Conservation (phyloP, 2,329 filamentous ascomycete species). For the Cercospora nicotianae region DNA sequence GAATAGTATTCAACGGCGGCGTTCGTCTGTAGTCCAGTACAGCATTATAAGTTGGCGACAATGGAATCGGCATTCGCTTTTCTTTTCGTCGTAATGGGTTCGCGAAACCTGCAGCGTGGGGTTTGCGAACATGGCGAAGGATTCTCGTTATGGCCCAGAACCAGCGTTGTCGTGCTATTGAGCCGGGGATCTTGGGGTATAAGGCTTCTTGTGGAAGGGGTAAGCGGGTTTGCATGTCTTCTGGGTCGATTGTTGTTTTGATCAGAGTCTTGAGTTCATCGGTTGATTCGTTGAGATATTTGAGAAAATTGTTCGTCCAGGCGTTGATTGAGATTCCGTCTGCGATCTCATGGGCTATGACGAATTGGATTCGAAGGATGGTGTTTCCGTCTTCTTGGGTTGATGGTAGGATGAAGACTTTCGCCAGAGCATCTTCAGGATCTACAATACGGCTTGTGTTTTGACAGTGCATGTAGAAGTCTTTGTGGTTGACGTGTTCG, state of each 20-base stretch:
- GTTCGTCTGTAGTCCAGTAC: conserved; percentile 43
- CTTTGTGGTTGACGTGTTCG: conserved; percentile 34
- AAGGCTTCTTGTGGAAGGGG: conserved; percentile 51
- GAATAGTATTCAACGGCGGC: conserved; percentile 43
- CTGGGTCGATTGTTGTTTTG: conserved; percentile 19
- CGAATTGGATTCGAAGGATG: conserved; percentile 40
- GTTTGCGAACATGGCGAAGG: conserved; percentile 45
- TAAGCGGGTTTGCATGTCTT: conserved; percentile 35
- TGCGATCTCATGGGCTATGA: conserved; percentile 49
- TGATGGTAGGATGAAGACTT: conserved; percentile 44
- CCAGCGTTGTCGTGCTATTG: conserved; percentile 45
- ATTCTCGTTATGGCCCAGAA: conserved; percentile 50
- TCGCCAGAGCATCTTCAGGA: conserved; percentile 40
- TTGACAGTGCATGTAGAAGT: conserved; percentile 46
- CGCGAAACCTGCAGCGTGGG: conserved; percentile 43
- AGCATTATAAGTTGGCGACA: conserved; percentile 38
- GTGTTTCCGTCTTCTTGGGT: conserved; percentile 31
- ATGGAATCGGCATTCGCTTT: conserved; percentile 20
- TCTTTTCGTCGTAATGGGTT: conserved; percentile 43
- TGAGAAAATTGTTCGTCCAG: conserved; percentile 46
- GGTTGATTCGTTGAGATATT: conserved; percentile 39
- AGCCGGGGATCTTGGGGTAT: conserved; percentile 45
- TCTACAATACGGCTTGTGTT: conserved; percentile 46
- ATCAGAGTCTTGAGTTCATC: conserved; percentile 31
- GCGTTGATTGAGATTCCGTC: conserved; percentile 40